Base-by-base conservation (phyloP, 2,329 filamentous ascomycete genomes). In the Xylariaceae sp. region DNA sequence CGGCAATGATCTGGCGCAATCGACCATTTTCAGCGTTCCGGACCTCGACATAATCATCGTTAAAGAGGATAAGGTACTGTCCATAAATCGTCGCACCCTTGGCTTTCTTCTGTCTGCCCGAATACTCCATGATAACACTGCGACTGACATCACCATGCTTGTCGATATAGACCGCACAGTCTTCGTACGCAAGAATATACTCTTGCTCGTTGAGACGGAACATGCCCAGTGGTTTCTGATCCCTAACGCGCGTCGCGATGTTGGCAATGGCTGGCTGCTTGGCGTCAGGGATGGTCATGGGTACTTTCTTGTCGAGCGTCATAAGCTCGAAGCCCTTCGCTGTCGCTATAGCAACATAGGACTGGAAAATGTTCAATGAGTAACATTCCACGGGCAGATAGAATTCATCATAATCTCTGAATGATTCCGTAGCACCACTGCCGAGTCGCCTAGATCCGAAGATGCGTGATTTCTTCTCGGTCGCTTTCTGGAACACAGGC, bases 331-430 rank as follows among this genome's bases (percentile, higher is more conserved):
- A 92, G 23, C 94, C 95, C 73, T 92, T 91, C 47, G 90, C 84
- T 0, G 93, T 97, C 17, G 90, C 88, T 52, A 99, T 91, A 8
- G 94, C 91, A 56, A 99, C 88, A 62, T 92, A 95, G 0, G 88
- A 91, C 73, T 97, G 91, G 83, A 97, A 99, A 55, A 99, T 84
- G 74, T 97, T 97, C 72, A 99, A 89, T 52, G 90, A 91, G 74
- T 88, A 96, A 74, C 92, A 97, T 72, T 99, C 95, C 2, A 90
- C 88, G 0, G 94, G 94, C 67, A 99, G 92, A 76, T 97, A 99
- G 75, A 99, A 99, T 67, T 97, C 94, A 76, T 99, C 94, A 73
- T 92, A 99, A 71, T 99, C 94, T 63, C 94, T 88, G 85, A 97
- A 99, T 68, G 93, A 93, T 68, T 99, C 94, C 0, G 93, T 97